Conservation (phyloP, 2,329 filamentous ascomycete genomes). For the Annulohypoxylon truncatum region DNA sequence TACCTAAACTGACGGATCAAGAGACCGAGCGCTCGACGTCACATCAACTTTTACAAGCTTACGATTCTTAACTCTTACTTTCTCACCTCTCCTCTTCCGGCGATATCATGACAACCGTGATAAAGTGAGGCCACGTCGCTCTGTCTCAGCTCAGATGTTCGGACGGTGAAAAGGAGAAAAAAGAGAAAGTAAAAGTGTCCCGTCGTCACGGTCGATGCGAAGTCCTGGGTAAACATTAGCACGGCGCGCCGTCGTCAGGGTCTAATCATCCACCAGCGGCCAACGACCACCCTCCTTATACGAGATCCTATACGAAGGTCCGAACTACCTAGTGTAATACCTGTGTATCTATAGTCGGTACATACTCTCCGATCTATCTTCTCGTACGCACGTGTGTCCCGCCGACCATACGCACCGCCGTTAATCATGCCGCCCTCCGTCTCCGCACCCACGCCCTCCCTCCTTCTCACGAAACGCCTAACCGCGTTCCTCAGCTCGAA, state of each 20-base stretch:
- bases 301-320: background rate
- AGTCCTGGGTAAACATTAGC: background rate
- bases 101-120: slow-evolving; percentile 11
- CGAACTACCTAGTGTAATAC: background rate
- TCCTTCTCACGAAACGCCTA: slow-evolving; percentile 74
- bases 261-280: background rate
- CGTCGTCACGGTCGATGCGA: slow-evolving; percentile 18
- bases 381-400: background rate
- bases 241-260: slow-evolving; percentile 32
- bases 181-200: background rate
- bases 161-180: background rate
- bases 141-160: background rate
- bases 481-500: slow-evolving; percentile 70
- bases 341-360: background rate
- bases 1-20: background rate
- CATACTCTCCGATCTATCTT: background rate
- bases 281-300: background rate
- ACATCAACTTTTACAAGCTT: slow-evolving; percentile 21
- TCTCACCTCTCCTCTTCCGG: background rate
- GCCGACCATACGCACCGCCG: background rate
- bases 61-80: background rate
- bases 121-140: slow-evolving; percentile 3
- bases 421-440: slow-evolving; percentile 44
- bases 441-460: slow-evolving; percentile 61
- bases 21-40: slow-evolving; percentile 30